Percentiles rank a stretch among this genome's conserved stretches.
Conservation (phyloP, 805 yeast genomes). For the Yamadazyma akitaensis region DNA sequence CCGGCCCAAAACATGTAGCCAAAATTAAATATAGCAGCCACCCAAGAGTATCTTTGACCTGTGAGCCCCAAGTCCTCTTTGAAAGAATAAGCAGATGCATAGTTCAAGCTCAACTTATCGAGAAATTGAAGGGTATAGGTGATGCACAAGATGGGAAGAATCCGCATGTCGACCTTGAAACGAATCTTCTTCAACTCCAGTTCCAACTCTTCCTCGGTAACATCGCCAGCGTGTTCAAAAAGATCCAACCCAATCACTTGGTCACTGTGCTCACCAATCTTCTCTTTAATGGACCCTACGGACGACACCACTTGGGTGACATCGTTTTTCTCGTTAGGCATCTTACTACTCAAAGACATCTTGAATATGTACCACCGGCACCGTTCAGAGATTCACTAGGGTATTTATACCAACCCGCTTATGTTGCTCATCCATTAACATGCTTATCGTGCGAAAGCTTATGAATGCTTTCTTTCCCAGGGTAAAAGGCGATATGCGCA, state of each 20-base stretch:
- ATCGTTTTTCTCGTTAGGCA: background rate
- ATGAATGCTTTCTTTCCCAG: background rate
- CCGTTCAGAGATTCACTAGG: background rate
- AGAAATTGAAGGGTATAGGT: conserved; percentile 24
- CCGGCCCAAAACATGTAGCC: conserved; percentile 33
- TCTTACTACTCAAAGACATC: background rate
- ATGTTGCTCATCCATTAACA: background rate
- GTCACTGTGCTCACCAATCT: conserved; percentile 3
- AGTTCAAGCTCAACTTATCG: conserved; percentile 24
- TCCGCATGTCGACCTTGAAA: conserved; percentile 31
- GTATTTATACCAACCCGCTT: background rate
- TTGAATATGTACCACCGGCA: background rate
- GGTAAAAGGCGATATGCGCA: no score
- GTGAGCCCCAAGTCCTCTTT: conserved; percentile 20
- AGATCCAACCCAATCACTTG: conserved; percentile 22
- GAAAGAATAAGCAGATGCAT: conserved; percentile 22
- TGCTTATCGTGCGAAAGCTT: background rate
- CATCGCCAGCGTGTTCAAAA: conserved; percentile 25
- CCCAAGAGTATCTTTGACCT: conserved; percentile 25
- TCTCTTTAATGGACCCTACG: background rate
- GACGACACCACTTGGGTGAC: background rate
- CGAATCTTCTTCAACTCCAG: conserved; percentile 20
- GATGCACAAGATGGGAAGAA: conserved; percentile 27
- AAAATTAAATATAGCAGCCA: conserved; percentile 27
- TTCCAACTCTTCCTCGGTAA: conserved; percentile 26